phyloP scores from a whole-genome alignment of 768 basidiomycete species.

The Hypsizygus marmoreus region DNA sequence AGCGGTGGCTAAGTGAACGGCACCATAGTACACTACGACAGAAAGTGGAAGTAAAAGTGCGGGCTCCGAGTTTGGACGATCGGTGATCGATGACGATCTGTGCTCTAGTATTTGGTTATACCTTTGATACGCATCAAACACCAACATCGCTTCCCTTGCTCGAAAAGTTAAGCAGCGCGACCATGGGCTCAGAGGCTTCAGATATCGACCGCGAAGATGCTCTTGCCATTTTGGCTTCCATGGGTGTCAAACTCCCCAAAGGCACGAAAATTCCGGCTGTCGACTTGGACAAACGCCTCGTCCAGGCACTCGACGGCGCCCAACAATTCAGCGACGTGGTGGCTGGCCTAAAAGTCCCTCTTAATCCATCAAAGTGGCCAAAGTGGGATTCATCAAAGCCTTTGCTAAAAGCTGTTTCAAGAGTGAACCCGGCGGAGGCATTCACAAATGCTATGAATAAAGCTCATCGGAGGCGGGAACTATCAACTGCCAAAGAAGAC shows the following conservation, averaged over 20 bases:
- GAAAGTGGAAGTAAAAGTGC: no score
- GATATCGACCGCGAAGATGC: conserved; percentile 15
- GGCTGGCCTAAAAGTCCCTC: conserved; percentile 8
- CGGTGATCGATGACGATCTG: no score
- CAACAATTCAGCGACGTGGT: conserved; percentile 24
- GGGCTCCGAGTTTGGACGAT: no score
- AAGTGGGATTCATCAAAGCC: conserved; percentile 19
- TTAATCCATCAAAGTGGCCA: conserved; percentile 10
- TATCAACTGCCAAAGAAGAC: conserved; percentile 24
- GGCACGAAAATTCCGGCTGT: conserved; percentile 29
- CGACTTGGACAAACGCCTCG: conserved; percentile 22
- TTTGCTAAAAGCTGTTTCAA: conserved; percentile 17
- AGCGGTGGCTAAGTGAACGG: no score
- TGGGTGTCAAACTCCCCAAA: conserved; percentile 27
- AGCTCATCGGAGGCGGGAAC: conserved; percentile 8
- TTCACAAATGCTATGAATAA: conserved; percentile 10
- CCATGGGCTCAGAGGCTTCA: conserved; percentile 8
- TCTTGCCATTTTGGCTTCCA: conserved; percentile 22
- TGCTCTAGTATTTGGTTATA: no score
- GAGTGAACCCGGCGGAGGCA: conserved; percentile 21
- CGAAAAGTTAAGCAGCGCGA: not conserved
- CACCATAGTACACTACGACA: no score
- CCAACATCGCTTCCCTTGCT: no score
- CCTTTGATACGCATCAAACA: no score
- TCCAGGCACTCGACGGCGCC: conserved; percentile 25